Base-by-base conservation (phyloP, 2,329 filamentous ascomycete species). In the Trichophyton simii region DNA sequence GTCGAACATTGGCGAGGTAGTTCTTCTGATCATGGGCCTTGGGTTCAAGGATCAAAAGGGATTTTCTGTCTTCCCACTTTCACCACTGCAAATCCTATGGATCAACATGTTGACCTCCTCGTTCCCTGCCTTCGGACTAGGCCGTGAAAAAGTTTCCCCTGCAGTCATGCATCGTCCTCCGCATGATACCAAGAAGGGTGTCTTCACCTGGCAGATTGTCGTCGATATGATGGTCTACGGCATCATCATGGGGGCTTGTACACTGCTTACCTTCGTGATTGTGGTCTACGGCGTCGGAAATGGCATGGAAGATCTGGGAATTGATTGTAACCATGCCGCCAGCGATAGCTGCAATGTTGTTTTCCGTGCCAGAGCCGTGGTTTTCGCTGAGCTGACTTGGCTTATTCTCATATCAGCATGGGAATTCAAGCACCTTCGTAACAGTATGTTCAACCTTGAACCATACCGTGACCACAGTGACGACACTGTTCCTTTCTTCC, bases 101-200 rank as follows among this genome's bases (percentile, higher is more conserved):
- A 81, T 85, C 67, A 85, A 84, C 67, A 84, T 85, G 82, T 75
- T 84, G 60, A 85, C 83, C 0, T 82, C 78, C 52, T 77, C 76
- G 52, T 76, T 83, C 64, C 82, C 82, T 2, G 82, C 83, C 55
- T 83, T 84, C 73, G 82, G 82, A 60, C 76, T 85, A 1, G 82
- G 82, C 2, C 78, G 81, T 64, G 82, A 84, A 67, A 75, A 78
- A 44, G 80, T 82, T 2, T 75, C 77, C 1, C 75, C 79, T 0
- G 79, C 83, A 65, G 78, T 84, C 61, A 79, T 84, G 71, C 68
- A 72, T 55, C 76, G 82, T 0, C 80, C 81, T 18, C 82, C 82
- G 1, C 80, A 83, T 60, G 75, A 75, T 64, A 76, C 78, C 63
- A 76, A 77, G 62, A 72, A 71, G 28, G 80, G 79, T 59, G 75